Conservation (phyloP, 2,329 filamentous ascomycete genomes). For the Talaromyces amestolkiae region DNA sequence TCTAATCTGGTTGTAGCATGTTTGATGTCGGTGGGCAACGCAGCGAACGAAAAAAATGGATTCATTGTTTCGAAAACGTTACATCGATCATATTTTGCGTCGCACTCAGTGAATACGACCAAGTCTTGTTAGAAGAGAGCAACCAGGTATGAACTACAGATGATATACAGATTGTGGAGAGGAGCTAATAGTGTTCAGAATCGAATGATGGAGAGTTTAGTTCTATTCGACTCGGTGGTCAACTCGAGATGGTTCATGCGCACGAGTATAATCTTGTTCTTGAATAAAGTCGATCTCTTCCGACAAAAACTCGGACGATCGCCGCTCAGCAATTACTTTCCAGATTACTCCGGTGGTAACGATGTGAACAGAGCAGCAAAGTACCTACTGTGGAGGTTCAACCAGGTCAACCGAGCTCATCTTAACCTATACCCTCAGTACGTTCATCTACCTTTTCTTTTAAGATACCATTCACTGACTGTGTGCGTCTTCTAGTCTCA, state of each 20-base stretch:
- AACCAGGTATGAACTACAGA: constrained; percentile 68
- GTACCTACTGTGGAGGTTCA: constrained; percentile 96
- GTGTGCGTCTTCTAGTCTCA: constrained; percentile 63
- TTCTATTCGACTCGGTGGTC: constrained; percentile 96
- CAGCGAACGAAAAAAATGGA: constrained; percentile 99
- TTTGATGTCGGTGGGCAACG: constrained; percentile 97
- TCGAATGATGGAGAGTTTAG: constrained; percentile 97
- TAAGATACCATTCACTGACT: neutral
- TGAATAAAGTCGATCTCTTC: constrained; percentile 99
- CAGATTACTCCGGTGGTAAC: constrained; percentile 94
- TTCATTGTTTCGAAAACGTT: constrained; percentile 99
- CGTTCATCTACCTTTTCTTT: constrained; percentile 39
- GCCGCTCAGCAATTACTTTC: constrained; percentile 91
- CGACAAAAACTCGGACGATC: constrained; percentile 88
- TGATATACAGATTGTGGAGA: neutral
- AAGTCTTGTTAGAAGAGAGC: constrained; percentile 92
- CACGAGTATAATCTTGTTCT: constrained; percentile 95
- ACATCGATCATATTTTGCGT: constrained; percentile 99
- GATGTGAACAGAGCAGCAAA: constrained; percentile 98
- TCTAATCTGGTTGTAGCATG: constrained; percentile 66
- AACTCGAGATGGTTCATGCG: constrained; percentile 99
- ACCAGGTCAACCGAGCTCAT: constrained; percentile 95
- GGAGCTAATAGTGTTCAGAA: constrained; percentile 59
- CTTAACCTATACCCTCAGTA: constrained; percentile 97
- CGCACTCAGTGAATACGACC: constrained; percentile 95